Conservation (phyloP, 306 rosid genomes). For the Cucurbita pepo region DNA sequence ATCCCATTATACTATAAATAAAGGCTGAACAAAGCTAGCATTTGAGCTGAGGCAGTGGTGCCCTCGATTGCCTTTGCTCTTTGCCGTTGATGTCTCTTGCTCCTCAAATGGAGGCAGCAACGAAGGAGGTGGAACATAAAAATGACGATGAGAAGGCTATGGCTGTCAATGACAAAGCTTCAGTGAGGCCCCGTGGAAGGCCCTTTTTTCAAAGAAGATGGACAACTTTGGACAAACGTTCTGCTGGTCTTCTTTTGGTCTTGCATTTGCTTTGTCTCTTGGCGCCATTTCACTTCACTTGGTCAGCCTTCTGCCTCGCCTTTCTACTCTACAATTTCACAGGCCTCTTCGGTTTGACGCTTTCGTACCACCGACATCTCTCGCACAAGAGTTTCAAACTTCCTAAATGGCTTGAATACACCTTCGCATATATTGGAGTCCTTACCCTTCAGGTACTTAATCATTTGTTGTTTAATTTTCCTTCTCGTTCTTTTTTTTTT, state of each 20-base stretch:
- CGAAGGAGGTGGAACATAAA: too few species aligned
- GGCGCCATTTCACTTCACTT: constrained; percentile 67
- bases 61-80: too few species aligned
- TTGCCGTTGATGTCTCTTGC: too few species aligned
- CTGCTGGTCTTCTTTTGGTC: constrained; percentile 31
- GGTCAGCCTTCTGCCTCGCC: constrained; percentile 49
- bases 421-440: constrained; percentile 65
- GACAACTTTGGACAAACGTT: constrained; percentile 24
- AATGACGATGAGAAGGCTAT: too few species aligned
- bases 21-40: too few species aligned
- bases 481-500: too few species aligned
- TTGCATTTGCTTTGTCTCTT: constrained; percentile 51
- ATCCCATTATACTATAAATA: too few species aligned
- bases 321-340: constrained; percentile 35
- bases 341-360: constrained; percentile 55
- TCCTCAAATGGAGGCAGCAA: too few species aligned
- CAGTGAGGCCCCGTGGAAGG: not conserved
- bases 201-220: not conserved
- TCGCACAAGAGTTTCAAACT: constrained; percentile 74
- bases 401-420: constrained; percentile 82
- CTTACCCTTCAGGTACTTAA: constrained; percentile 53
- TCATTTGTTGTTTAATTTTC: not conserved
- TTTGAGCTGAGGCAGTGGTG: too few species aligned
- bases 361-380: constrained; percentile 69
- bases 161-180: too few species aligned